These are phyloP conservation scores for Agrostemma githago DNA, from an alignment of 148 eudicot species.

Conservation along the genomic window DNA sequence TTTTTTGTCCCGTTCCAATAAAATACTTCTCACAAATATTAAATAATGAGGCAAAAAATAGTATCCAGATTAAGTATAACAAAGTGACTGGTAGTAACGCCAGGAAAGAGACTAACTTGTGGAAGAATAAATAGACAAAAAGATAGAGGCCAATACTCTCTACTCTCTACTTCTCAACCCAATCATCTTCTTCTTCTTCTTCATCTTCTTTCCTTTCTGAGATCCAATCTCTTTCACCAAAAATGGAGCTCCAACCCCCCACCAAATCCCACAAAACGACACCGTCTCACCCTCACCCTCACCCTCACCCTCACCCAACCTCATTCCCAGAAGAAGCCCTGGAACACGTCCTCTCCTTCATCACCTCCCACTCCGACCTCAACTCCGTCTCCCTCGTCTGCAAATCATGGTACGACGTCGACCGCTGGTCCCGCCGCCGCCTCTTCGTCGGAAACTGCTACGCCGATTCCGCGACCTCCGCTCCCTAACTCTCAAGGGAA, in stretches of 20 bases:
- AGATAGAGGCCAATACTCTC: slow-evolving; percentile 18
- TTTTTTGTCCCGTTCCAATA: too few relatives aligned
- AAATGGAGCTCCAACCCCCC: slow-evolving; percentile 23
- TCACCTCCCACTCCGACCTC: slow-evolving; percentile 26
- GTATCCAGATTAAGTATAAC: too few relatives aligned
- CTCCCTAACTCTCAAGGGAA: slow-evolving; percentile 36
- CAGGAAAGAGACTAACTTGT: too few relatives aligned
- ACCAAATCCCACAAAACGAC: slow-evolving; percentile 4
- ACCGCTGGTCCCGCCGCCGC: slow-evolving; percentile 29
- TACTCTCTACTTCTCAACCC: slow-evolving; percentile 4
- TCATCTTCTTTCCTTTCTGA: slow-evolving; percentile 12
- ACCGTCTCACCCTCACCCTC: not conserved
- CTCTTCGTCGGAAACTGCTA: slow-evolving; percentile 41
- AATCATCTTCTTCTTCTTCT: slow-evolving; percentile 3
- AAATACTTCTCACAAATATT: too few relatives aligned
- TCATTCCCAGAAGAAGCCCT: slow-evolving; percentile 31
- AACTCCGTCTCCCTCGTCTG: slow-evolving; percentile 42
- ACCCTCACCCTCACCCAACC: too few relatives aligned
- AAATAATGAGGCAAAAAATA: too few relatives aligned
- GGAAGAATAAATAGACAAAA: slow-evolving; percentile 13
- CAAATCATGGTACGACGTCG: slow-evolving; percentile 40
- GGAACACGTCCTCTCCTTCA: slow-evolving; percentile 34
- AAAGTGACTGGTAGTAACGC: too few relatives aligned
- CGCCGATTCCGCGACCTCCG: slow-evolving; percentile 34
- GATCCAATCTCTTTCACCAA: slow-evolving; percentile 5